Evolutionary conservation across 495 filamentous ascomycete genomes (phyloP).

Genomic region (Chaetomium cochliodes): DNA sequence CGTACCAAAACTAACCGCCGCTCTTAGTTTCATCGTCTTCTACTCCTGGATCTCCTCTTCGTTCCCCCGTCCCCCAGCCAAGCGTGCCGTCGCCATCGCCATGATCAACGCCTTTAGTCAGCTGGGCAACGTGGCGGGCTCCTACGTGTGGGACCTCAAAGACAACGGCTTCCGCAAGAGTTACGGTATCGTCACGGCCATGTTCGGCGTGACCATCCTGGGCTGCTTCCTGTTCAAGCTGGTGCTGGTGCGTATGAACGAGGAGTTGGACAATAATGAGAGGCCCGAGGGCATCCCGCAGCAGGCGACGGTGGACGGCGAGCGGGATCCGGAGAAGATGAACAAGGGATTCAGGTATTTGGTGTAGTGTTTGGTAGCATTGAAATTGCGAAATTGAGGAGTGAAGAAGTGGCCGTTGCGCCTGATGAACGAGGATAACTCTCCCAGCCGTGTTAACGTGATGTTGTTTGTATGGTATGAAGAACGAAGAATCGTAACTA

Average conservation of each 20-base stretch:
- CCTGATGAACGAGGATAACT: no score
- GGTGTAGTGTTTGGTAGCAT: neutral
- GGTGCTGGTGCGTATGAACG: slow-evolving; percentile 63
- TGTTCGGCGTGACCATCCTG: slow-evolving; percentile 58
- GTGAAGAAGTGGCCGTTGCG: no score
- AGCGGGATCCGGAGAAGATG: neutral
- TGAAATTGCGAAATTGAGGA: no score
- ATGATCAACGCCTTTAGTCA: slow-evolving; percentile 77
- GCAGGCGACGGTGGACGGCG: slow-evolving; percentile 14
- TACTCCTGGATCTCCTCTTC: slow-evolving; percentile 75
- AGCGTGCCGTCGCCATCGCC: slow-evolving; percentile 75
- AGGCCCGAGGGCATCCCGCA: slow-evolving; percentile 19
- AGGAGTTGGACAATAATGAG: slow-evolving; percentile 56
- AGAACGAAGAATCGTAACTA: no score
- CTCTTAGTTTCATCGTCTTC: slow-evolving; percentile 59
- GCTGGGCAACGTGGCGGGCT: slow-evolving; percentile 67
- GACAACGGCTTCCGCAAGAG: slow-evolving; percentile 43
- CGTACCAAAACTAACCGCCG: no score
- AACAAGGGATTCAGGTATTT: slow-evolving; percentile 15
- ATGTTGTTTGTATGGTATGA: no score
- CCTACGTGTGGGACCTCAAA: slow-evolving; percentile 65
- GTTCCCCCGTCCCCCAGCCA: slow-evolving; percentile 72
- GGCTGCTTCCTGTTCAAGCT: slow-evolving; percentile 52
- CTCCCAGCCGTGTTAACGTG: no score
- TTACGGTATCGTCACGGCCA: slow-evolving; percentile 59